Conservation (phyloP, 2,329 filamentous ascomycete species). For the Xylaria sp. region DNA sequence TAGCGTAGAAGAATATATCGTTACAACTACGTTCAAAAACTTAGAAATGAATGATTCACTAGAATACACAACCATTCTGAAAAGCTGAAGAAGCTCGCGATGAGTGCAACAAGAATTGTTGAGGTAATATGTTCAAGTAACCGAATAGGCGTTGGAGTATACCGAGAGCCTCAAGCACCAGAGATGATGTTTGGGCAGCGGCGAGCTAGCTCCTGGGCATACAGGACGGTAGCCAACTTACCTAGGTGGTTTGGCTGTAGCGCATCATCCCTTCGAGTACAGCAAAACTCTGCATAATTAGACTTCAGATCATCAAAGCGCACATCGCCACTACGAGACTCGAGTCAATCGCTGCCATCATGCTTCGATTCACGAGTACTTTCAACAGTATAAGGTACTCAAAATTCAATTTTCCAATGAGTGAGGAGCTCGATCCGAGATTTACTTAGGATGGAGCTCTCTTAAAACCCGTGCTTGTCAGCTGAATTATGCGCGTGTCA, state of each 20-base stretch:
- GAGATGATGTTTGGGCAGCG: conserved; percentile 29
- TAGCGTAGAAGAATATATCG: no score
- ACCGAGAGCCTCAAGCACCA: conserved; percentile 29
- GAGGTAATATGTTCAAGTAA: no score
- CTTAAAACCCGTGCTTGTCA: conserved; percentile 29
- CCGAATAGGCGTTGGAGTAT: conserved; percentile 1
- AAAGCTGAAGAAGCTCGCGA: no score
- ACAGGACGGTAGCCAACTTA: conserved; percentile 40
- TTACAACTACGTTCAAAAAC: no score
- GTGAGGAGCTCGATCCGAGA: background rate
- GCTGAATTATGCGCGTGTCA: conserved; percentile 34
- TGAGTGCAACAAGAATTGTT: no score
- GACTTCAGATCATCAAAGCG: conserved; percentile 27
- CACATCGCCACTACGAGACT: conserved; percentile 19
- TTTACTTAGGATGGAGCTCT: conserved; percentile 4
- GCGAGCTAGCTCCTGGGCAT: conserved; percentile 33
- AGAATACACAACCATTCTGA: no score
- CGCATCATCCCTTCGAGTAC: conserved; percentile 20
- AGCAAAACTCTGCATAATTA: conserved; percentile 16
- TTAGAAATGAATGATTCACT: no score
- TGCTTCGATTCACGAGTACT: background rate
- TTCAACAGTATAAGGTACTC: background rate
- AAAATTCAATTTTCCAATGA: background rate
- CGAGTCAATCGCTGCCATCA: background rate
- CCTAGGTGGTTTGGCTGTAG: conserved; percentile 31